A percentile compares a stretch with the other conserved stretches of the same genome.
phyloP scores from a whole-genome alignment of 495 filamentous ascomycete species.

The Durotheca rogersii region DNA sequence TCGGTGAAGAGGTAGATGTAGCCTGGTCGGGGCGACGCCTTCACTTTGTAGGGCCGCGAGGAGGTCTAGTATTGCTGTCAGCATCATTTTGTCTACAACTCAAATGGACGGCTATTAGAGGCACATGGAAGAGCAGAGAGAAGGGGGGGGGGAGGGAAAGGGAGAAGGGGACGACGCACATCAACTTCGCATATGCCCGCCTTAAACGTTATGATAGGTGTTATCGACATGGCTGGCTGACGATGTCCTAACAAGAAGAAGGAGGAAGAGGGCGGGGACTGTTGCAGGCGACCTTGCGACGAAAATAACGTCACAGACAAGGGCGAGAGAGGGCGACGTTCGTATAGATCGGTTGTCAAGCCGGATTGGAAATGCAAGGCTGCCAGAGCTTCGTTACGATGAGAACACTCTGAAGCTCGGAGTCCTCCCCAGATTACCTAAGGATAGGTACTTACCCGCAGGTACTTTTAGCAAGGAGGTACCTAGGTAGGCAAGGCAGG shows the following conservation, averaged over 20 bases:
- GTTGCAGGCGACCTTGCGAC: conserved; percentile 3
- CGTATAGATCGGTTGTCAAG: not conserved
- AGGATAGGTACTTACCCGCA: too few relatives aligned
- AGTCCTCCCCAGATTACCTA: conserved; percentile 20
- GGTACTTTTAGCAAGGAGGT: too few relatives aligned
- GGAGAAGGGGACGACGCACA: conserved; percentile 55
- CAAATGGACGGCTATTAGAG: too few relatives aligned
- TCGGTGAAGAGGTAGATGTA: conserved; percentile 93
- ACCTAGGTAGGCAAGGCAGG: conserved; percentile 7
- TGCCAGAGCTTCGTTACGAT: conserved; percentile 38
- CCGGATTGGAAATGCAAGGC: conserved; percentile 29
- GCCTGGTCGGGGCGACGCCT: conserved; percentile 68
- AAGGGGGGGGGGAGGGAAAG: conserved; percentile 3
- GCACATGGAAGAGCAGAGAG: not conserved
- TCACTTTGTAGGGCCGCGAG: conserved; percentile 63
- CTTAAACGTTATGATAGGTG: conserved; percentile 93
- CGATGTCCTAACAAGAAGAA: not conserved
- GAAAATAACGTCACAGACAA: not conserved
- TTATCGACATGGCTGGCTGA: conserved; percentile 66
- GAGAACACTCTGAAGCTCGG: conserved; percentile 3
- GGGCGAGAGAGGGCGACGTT: conserved; percentile 1
- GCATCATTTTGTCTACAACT: too few relatives aligned
- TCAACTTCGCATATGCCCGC: conserved; percentile 86
- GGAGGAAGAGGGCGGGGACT: conserved; percentile 1
- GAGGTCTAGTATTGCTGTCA: conserved; percentile 51